Evolutionary conservation across 768 basidiomycete species (phyloP), one percentile per base, ranked within the genome.

Genomic region (Hericium alpestre): DNA sequence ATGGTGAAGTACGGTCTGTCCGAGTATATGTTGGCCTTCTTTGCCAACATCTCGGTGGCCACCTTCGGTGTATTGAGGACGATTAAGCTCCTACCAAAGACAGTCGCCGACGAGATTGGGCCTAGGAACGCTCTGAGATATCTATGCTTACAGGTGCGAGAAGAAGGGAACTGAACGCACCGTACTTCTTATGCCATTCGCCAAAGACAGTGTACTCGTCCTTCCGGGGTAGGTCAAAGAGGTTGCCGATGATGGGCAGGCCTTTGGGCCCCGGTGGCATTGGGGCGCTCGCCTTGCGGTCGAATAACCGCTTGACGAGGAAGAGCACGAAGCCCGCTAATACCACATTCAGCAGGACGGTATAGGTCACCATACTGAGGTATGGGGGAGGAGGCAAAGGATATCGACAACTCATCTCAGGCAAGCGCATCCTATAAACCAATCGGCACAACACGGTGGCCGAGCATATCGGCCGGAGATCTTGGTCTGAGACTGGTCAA

Each of bases 11-110:
- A 53, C 12, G 65, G 62, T 39, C 59, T 47, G 46, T 56, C 58
- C 11, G 61, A 67, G 59, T 67, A 65, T 10, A 66, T 58, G 10
- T 56, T 56, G 27, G 64, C 61, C 50, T 66, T 66, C 50, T 65
- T 65, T 46, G 63, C 61, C 7, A 67, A 58, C n/a, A 67, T 61
- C 0, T 66, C 64, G n/a, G 53, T 51, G 10, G 64, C 62, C 3
- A 59, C 40, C 52, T 65, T 50, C 5, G 57, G 57, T 6, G 64
- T 61, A 51, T 65, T 65, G 23, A 67, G 60, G 38, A 67, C 58
- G 39, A 67, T 58, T 2, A 65, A 57, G 1, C 62, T 59, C 22
- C 57, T 59, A 25, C 66, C 64, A n/a, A 67, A 55, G 18, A 66
- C 48, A 8, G 58, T 59, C 40, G 66, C 20, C 13, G 59, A 66